Conservation (phyloP, 1,139 yeast species). For the Saccharomyces uvarum region DNA sequence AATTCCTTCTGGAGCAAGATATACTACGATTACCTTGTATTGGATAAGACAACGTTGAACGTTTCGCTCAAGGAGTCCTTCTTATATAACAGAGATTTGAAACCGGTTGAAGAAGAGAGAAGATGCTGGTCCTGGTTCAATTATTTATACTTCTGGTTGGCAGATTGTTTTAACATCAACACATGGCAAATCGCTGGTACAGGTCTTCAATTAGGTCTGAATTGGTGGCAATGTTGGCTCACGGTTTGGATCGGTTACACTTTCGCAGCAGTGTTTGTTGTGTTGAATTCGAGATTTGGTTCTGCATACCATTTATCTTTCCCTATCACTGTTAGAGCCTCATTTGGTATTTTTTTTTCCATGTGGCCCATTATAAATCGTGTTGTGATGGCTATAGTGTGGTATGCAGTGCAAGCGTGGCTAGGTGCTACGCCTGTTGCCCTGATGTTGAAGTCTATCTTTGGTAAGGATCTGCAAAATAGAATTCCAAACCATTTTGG, state of each 20-base stretch:
- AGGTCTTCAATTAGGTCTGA: conserved; percentile 62
- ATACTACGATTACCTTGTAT: conserved; percentile 18
- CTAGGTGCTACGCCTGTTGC: conserved; percentile 79
- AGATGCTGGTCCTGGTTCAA: conserved; percentile 78
- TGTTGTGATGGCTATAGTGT: conserved; percentile 73
- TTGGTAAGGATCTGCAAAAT: conserved; percentile 49
- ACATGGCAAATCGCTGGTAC: conserved; percentile 89
- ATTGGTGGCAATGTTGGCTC: conserved; percentile 87
- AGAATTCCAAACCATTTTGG: conserved; percentile 45
- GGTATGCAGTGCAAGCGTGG: conserved; percentile 79
- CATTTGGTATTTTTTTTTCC: conserved; percentile 73
- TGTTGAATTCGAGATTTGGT: conserved; percentile 62
- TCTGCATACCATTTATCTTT: conserved; percentile 67
- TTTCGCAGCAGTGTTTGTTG: conserved; percentile 54
- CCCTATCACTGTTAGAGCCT: conserved; percentile 64
- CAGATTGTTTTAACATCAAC: conserved; percentile 78
- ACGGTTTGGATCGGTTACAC: conserved; percentile 71
- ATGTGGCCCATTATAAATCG: conserved; percentile 73
- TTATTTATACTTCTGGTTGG: conserved; percentile 71
- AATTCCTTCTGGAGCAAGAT: conserved; percentile 16
- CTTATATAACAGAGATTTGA: conserved; percentile 62
- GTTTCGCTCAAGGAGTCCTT: conserved; percentile 40
- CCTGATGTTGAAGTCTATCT: conserved; percentile 59
- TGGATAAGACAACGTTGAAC: conserved; percentile 21
- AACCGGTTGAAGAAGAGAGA: conserved; percentile 56